These are phyloP conservation scores for Paraphoma sp. DNA, from an alignment of 2,329 filamentous ascomycete species.

Conservation along the genomic window DNA sequence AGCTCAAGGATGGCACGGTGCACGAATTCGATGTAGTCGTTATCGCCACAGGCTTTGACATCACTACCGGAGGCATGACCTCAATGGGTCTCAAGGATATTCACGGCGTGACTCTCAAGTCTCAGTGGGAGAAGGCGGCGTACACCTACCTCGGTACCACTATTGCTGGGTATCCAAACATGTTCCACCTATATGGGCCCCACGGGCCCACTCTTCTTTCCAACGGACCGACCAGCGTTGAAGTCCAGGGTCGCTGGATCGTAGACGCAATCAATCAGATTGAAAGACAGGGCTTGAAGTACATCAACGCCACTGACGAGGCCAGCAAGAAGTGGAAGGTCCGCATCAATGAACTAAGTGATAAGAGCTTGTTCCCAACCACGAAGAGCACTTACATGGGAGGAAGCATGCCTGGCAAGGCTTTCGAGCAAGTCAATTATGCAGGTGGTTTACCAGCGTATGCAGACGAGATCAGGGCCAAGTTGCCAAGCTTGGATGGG, in stretches of 20 bases:
- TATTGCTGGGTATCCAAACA: conserved; percentile 5
- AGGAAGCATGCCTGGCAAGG: neutral
- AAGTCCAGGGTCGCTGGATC: conserved; percentile 49
- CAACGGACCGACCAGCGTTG: conserved; percentile 18
- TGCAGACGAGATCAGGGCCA: neutral
- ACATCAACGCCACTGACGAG: conserved; percentile 43
- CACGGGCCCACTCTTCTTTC: neutral
- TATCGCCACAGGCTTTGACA: conserved; percentile 45
- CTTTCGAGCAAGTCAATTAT: neutral
- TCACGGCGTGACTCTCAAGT: neutral
- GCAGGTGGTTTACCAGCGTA: neutral
- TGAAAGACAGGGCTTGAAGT: conserved; percentile 32
- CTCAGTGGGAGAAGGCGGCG: conserved; percentile 41
- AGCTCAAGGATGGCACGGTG: conserved; percentile 37
- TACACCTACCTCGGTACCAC: conserved; percentile 49
- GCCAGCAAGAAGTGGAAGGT: conserved; percentile 48
- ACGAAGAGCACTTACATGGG: neutral
- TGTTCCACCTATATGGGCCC: neutral
- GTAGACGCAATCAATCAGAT: conserved; percentile 44
- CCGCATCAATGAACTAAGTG: neutral
- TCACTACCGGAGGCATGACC: conserved; percentile 35
- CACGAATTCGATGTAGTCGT: conserved; percentile 46
- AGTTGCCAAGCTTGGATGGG: neutral
- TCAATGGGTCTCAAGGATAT: neutral
- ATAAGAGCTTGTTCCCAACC: neutral